Conservation (phyloP, 2,329 filamentous ascomycete genomes). For the Aspergillus tubingensis region DNA sequence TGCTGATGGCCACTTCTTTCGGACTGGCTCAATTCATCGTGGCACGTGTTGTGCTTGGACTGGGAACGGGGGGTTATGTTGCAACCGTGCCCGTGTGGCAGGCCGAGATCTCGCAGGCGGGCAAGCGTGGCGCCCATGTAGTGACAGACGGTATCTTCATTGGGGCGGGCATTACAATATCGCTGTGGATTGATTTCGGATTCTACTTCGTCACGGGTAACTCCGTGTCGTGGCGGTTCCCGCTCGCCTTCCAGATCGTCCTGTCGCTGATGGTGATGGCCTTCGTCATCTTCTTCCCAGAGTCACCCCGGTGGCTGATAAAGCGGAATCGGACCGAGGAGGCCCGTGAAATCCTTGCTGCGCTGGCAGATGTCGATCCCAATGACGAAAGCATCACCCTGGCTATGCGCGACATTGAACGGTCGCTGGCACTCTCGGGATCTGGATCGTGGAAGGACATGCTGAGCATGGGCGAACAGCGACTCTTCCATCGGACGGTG, state of each 20-base stretch:
- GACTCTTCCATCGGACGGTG: constrained; percentile 36
- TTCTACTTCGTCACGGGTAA: constrained; percentile 40
- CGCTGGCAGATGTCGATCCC: constrained; percentile 46
- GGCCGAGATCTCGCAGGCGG: constrained; percentile 36
- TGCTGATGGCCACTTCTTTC: constrained; percentile 49
- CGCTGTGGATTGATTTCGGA: constrained; percentile 53
- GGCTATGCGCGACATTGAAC: constrained; percentile 44
- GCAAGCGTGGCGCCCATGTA: constrained; percentile 53
- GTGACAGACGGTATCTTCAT: constrained; percentile 55
- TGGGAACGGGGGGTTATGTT: constrained; percentile 47
- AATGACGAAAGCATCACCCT: constrained; percentile 40
- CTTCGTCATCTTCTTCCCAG: constrained; percentile 39
- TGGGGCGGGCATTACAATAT: constrained; percentile 47
- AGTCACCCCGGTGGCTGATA: constrained; percentile 51
- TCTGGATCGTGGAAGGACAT: constrained; percentile 39
- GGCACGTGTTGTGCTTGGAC: constrained; percentile 47
- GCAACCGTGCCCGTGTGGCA: constrained; percentile 54
- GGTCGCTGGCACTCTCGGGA: constrained; percentile 45
- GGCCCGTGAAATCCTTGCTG: constrained; percentile 38
- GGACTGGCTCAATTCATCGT: constrained; percentile 48
- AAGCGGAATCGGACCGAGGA: constrained; percentile 42
- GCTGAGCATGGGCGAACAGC: constrained; percentile 38
- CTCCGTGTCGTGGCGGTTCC: constrained; percentile 48
- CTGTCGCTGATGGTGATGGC: constrained; percentile 35
- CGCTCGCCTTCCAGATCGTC: constrained; percentile 43